Evolutionary conservation across 2,329 filamentous ascomycete species (phyloP), one percentile per base, ranked within the genome.

Genomic region (Paecilomyces formosus): DNA sequence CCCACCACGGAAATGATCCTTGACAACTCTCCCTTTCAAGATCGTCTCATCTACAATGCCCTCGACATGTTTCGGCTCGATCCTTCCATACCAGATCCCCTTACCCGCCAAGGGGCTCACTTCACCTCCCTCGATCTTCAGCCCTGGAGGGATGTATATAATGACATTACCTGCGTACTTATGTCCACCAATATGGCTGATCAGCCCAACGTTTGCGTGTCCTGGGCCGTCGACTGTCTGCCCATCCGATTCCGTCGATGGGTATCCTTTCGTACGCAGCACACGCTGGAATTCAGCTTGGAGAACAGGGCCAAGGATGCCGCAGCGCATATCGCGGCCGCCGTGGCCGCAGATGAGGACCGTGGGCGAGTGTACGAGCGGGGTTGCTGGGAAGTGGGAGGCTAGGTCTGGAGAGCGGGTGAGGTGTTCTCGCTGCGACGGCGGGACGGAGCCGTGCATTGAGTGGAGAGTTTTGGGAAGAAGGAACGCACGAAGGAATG

Each of bases 81-180:
- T 85, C 53, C 92, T 81, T 18, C 90, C 92, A 61, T 97, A 83
- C 92, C 92, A 97, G 65, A 97, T 93, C 0, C 74, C 74, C 60
- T 71, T 76, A 4, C 74, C 74, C 9, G 74, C 73, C 64, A 77
- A 66, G 53, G 73, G 70, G 22, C 61, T 62, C 18, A 60, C 61
- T 30, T 51, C 52, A n/a, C 60, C 62, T 12, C 59, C 57, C 15
- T 28, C 21, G 18, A 64, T 53, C 35, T 57, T 69, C 66, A 75
- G 69, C 13, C 64, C 65, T 1, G 71, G 70, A 1, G 74, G 74
- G 11, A 77, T 83, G 73, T 97, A 97, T 0, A 97, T 79, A 78
- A 97, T 89, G 64, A 97, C 85, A 69, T 97, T 97, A 49, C 93
- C 93, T 39, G 88, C 88, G 77, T 94, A 97, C 79, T 96, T 96